A percentile compares a stretch with the other conserved stretches of the same genome.
Conservation (phyloP, 805 yeast species). For the Nakazawaea pomicola region DNA sequence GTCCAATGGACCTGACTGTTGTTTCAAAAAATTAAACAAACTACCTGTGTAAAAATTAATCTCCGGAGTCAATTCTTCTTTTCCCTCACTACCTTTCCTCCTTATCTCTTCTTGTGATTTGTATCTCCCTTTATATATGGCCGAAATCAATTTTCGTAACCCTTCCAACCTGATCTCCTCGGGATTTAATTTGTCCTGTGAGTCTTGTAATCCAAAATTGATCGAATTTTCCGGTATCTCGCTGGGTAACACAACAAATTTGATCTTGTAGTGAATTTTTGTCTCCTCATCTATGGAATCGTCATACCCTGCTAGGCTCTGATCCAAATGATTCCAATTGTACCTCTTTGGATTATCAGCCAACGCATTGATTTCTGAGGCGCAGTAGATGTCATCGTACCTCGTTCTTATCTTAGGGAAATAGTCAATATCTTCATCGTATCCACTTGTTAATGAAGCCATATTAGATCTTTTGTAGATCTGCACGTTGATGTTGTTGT, state of each 20-base stretch:
- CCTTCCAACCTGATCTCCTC: slow-evolving; percentile 97
- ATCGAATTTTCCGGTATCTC: slow-evolving; percentile 55
- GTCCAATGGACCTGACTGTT: slow-evolving; percentile 38
- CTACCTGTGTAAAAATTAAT: slow-evolving; percentile 86
- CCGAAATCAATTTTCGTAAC: slow-evolving; percentile 57
- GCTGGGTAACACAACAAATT: slow-evolving; percentile 81
- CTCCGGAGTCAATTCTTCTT: slow-evolving; percentile 59
- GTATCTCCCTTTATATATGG: slow-evolving; percentile 55
- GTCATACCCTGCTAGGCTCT: slow-evolving; percentile 84
- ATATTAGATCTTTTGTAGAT: slow-evolving; percentile 46
- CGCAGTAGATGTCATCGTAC: slow-evolving; percentile 62
- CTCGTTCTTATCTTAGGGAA: slow-evolving; percentile 67
- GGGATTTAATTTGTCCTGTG: slow-evolving; percentile 57
- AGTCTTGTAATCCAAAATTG: slow-evolving; percentile 33
- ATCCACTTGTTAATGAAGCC: slow-evolving; percentile 20
- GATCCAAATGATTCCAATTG: slow-evolving; percentile 93
- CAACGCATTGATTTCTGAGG: slow-evolving; percentile 51
- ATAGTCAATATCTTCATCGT: slow-evolving; percentile 25
- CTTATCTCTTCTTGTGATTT: slow-evolving; percentile 36
- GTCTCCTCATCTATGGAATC: slow-evolving; percentile 58
- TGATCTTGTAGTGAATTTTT: slow-evolving; percentile 57
- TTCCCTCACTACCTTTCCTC: slow-evolving; percentile 25
- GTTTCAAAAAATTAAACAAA: slow-evolving; percentile 58
- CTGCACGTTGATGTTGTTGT: slow-evolving; percentile 74
- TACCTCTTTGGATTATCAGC: slow-evolving; percentile 47